Evolutionary conservation across 441 rosid genomes (phyloP), one percentile per base, ranked within the genome.

Genomic region (Mallotus repandus): DNA sequence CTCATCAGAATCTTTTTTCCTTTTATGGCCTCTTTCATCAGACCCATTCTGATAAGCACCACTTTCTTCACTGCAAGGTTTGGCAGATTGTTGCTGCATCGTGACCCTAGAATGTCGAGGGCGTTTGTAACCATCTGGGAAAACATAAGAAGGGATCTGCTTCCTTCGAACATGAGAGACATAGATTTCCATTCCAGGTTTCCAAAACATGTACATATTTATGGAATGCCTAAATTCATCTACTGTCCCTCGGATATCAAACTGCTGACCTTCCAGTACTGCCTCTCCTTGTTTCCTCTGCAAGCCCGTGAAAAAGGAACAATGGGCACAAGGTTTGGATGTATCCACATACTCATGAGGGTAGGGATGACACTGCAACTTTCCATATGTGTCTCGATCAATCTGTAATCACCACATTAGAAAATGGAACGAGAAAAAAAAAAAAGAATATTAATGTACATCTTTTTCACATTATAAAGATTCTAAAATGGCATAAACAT

Each of bases 351-450:
- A 87, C 32, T 84, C 92, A 12, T 82, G 77, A 72, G 92, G 88
- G 74, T 86, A 81, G 32, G 92, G 92, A 81, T 88, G 95, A 74
- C 95, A 90, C 79, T 88, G 91, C 81, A 90, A 61, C 84, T 82
- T 87, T 70, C 91, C 91, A 69, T 70, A 68, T 7, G 95, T 90
- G 70, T 83, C 89, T n/a, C 91, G 81, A 76, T 88, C 95, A 76
- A 90, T 90, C 92, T 90, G 86, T 79, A 74, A 55, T 60, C 29
- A 64, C 43, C 35, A 79, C 6, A 70, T 22, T 10, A 21, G 3
- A 64, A 63, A 61, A 60, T 11, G 35, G 32, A 18, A 66, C 62
- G 49, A 15, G 29, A 25, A 25, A 72, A 43, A 46, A 22, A 58
- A 50, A 57, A 49, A 77, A 21, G 15, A 5, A 22, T 50, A n/a